These are phyloP conservation scores for Cladosporium sp. DNA, from an alignment of 2,329 filamentous ascomycete species.

Conservation along the genomic window DNA sequence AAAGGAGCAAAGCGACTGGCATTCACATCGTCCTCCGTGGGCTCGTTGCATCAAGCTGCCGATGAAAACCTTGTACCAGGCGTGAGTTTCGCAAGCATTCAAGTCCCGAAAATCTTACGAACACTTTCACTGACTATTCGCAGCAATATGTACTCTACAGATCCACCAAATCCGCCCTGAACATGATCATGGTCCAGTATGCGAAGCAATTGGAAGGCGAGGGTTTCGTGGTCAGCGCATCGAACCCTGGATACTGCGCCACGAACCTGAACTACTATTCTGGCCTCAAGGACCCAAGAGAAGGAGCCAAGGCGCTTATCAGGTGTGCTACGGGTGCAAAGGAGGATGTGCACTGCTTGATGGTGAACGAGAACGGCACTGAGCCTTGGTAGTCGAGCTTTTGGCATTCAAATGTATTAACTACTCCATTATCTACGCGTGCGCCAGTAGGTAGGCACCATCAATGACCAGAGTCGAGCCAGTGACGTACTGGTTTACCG, in stretches of 20 bases:
- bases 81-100: constrained; percentile 32
- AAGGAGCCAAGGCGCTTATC: constrained; percentile 27
- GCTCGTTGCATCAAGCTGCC: constrained; percentile 16
- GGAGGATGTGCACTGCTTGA: constrained; percentile 23
- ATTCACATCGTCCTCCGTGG: constrained; percentile 25
- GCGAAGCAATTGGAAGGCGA: constrained; percentile 31
- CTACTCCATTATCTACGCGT: constrained; percentile 18
- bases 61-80: constrained; percentile 2
- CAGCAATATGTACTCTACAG: constrained; percentile 30
- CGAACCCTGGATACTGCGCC: constrained; percentile 20
- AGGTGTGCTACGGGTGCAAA: constrained; percentile 19
- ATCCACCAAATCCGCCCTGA: constrained; percentile 39
- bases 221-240: constrained; percentile 38
- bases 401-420: neutral
- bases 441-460: constrained; percentile 51
- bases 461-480: constrained; percentile 60
- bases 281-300: constrained; percentile 26
- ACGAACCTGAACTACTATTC: constrained; percentile 21
- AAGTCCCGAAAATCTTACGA: constrained; percentile 15
- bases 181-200: constrained; percentile 46
- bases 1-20: constrained; percentile 31
- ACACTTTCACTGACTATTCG: constrained; percentile 30
- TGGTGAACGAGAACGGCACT: constrained; percentile 22
- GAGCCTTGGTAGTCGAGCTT: constrained; percentile 21
- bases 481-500: constrained; percentile 59